These are phyloP conservation scores for Neurospora pannonica DNA, from an alignment of 495 filamentous ascomycete genomes.

Conservation along the genomic window DNA sequence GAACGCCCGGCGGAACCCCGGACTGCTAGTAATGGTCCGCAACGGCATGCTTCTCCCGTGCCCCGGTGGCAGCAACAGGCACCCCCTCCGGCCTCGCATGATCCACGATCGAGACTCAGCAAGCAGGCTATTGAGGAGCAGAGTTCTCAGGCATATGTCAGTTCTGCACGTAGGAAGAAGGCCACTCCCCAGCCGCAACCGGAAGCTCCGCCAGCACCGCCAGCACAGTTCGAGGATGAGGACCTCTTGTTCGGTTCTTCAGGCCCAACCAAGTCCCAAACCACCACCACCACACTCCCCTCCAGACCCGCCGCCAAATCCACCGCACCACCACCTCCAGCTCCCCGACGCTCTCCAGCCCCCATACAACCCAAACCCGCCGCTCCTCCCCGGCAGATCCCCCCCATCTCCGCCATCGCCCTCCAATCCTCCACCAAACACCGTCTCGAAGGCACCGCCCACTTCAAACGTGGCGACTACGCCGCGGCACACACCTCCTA, in stretches of 20 bases:
- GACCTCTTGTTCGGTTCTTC: conserved; percentile 50
- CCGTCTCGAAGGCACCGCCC: conserved; percentile 67
- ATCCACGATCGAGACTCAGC: conserved; percentile 53
- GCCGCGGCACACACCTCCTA: conserved; percentile 75
- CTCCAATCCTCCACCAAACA: conserved; percentile 65
- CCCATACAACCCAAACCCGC: conserved; percentile 19
- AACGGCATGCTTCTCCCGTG: conserved; percentile 35
- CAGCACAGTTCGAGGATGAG: conserved; percentile 35
- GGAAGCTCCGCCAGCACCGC: conserved; percentile 25
- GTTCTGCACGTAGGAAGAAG: conserved; percentile 74
- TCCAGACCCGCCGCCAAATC: conserved; percentile 17
- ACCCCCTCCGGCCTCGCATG: conserved; percentile 16
- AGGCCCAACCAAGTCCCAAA: conserved; percentile 8
- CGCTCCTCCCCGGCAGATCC: conserved; percentile 52
- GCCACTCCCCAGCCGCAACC: conserved; percentile 36
- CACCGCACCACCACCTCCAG: conserved; percentile 25
- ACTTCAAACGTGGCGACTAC: conserved; percentile 93
- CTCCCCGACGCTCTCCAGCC: conserved; percentile 28
- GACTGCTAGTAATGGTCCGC: conserved; percentile 13
- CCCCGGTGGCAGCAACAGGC: conserved; percentile 41
- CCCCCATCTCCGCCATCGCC: conserved; percentile 54
- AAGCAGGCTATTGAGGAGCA: conserved; percentile 73
- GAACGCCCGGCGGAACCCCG: conserved; percentile 12
- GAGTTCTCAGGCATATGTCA: conserved; percentile 76
- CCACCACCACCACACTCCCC: conserved; percentile 9